Conservation (phyloP, 1,284 basidiomycete species). For the Microbotryum silenes-acaulis region DNA sequence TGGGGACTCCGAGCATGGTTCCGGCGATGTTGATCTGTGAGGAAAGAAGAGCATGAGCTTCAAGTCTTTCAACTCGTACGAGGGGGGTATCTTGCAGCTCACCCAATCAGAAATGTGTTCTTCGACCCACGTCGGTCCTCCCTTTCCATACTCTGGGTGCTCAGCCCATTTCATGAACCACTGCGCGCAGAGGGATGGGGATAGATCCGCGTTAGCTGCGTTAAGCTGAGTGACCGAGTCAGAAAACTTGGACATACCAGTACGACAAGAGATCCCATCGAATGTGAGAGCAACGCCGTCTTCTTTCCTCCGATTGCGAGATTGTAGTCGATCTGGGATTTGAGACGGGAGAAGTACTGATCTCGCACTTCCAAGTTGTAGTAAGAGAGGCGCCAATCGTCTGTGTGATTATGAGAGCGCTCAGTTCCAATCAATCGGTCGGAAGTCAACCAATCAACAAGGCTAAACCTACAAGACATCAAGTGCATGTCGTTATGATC, state of each 20-base stretch:
- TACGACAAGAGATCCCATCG: constrained; percentile 40
- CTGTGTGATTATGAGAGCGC: neutral
- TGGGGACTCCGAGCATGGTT: constrained; percentile 67
- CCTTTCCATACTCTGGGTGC: constrained; percentile 64
- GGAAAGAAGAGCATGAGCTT: neutral
- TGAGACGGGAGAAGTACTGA: constrained; percentile 82
- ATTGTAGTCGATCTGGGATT: constrained; percentile 74
- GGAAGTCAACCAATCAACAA: neutral
- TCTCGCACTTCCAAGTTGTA: constrained; percentile 86
- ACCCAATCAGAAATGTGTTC: constrained; percentile 45
- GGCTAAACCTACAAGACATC: too few relatives aligned
- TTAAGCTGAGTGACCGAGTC: neutral
- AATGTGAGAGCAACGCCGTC: constrained; percentile 76
- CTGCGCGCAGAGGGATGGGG: neutral
- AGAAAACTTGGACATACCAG: constrained; percentile 12
- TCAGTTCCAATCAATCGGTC: neutral
- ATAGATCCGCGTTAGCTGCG: neutral
- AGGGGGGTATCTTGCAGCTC: neutral
- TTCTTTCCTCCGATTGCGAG: constrained; percentile 66
- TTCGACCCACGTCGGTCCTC: constrained; percentile 87
- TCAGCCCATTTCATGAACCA: constrained; percentile 78
- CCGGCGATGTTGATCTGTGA: constrained; percentile 66
- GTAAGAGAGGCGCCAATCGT: constrained; percentile 45
- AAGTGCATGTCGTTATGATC: constrained; percentile 77
- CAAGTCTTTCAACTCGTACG: neutral